These are phyloP conservation scores for Penicillium sp. DNA, from an alignment of 2,329 filamentous ascomycete genomes.

Conservation along the genomic window DNA sequence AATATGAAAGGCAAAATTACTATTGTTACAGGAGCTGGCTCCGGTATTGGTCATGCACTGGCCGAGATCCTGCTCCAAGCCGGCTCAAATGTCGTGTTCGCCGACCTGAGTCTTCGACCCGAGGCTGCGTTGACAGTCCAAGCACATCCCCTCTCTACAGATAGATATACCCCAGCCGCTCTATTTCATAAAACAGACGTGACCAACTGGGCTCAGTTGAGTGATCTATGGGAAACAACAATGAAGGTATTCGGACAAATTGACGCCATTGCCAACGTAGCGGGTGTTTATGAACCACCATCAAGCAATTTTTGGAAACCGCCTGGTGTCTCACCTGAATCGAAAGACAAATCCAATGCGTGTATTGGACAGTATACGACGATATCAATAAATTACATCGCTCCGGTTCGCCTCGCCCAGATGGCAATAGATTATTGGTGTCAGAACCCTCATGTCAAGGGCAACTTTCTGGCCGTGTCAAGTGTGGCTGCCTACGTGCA, in stretches of 20 bases:
- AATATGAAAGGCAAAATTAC: slow-evolving; percentile 7
- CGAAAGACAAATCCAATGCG: slow-evolving; percentile 17
- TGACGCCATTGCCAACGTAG: slow-evolving; percentile 16
- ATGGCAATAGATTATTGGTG: slow-evolving; percentile 26
- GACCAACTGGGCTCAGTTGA: slow-evolving; percentile 30
- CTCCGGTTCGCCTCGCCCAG: slow-evolving; percentile 25
- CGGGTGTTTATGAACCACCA: slow-evolving; percentile 19
- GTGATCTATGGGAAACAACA: slow-evolving; percentile 13
- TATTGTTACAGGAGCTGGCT: slow-evolving; percentile 9
- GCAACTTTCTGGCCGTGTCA: background rate
- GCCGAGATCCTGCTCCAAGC: slow-evolving; percentile 20
- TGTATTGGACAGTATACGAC: slow-evolving; percentile 18
- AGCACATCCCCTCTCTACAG: background rate
- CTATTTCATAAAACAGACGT: slow-evolving; percentile 15
- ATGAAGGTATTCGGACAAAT: slow-evolving; percentile 19
- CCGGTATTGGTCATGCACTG: slow-evolving; percentile 23
- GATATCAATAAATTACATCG: slow-evolving; percentile 23
- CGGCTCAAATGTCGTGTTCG: slow-evolving; percentile 29
- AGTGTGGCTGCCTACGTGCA: slow-evolving; percentile 1
- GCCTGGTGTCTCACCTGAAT: slow-evolving; percentile 19
- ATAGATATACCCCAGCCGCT: background rate
- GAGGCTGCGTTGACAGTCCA: slow-evolving; percentile 22
- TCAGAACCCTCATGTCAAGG: background rate
- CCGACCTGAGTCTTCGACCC: slow-evolving; percentile 24
- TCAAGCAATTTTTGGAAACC: slow-evolving; percentile 24